Conservation (phyloP, 139 green algal genomes). For the Asterochloris sp. region DNA sequence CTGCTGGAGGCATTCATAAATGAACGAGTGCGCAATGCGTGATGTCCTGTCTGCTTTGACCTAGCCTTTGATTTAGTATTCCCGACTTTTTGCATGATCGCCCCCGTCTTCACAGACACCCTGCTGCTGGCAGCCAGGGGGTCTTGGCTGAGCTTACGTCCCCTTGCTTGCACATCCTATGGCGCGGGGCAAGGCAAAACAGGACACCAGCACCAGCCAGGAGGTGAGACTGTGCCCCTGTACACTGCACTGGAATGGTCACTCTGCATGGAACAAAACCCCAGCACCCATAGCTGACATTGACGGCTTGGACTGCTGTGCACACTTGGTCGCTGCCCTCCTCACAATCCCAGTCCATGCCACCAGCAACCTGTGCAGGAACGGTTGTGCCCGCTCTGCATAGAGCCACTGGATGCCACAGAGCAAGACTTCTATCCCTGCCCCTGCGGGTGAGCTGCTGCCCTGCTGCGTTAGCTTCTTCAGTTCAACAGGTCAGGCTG, state of each 20-base stretch:
- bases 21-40: too few species aligned
- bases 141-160: too few species aligned
- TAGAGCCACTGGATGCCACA: conserved; percentile 39
- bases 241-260: too few species aligned
- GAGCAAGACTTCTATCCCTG: conserved; percentile 42
- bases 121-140: too few species aligned
- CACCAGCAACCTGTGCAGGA: conserved; percentile 8
- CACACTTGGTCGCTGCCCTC: neutral
- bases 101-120: too few species aligned
- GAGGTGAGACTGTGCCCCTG: neutral
- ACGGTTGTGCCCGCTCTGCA: conserved; percentile 41
- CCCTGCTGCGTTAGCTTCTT: neutral
- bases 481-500: neutral
- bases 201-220: neutral
- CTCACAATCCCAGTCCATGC: too few species aligned
- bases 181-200: neutral
- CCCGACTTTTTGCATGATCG: too few species aligned
- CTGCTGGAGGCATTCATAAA: too few species aligned
- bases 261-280: neutral
- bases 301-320: neutral
- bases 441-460: conserved; percentile 30
- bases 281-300: neutral
- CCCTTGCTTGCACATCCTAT: too few species aligned
- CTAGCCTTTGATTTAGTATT: too few species aligned
- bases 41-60: too few species aligned